Evolutionary conservation across 2,329 filamentous ascomycete genomes (phyloP).

Genomic region (Fragosphaeria purpurea): DNA sequence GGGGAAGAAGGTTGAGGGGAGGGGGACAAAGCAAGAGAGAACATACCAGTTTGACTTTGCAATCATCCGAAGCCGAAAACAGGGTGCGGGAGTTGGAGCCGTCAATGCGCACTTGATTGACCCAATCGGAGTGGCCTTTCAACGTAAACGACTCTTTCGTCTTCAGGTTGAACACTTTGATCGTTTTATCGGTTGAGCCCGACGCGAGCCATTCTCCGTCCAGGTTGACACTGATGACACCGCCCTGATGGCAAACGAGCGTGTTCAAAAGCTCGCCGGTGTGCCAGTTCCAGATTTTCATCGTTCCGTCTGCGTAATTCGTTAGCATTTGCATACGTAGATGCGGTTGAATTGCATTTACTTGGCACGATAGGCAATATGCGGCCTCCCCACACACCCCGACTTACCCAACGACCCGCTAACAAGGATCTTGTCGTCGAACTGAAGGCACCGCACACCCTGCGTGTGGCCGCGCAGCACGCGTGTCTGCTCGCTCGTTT

Average conservation of each 20-base stretch:
- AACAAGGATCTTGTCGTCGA: slow-evolving; percentile 84
- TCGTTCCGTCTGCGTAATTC: slow-evolving; percentile 52
- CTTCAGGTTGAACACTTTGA: slow-evolving; percentile 88
- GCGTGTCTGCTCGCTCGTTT: slow-evolving; percentile 76
- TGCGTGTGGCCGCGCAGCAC: slow-evolving; percentile 74
- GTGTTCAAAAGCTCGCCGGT: slow-evolving; percentile 80
- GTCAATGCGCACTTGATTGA: slow-evolving; percentile 91
- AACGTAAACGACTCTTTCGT: slow-evolving; percentile 72
- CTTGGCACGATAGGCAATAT: too few species aligned
- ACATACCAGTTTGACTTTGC: slow-evolving; percentile 61
- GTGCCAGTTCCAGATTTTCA: slow-evolving; percentile 95
- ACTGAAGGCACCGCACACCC: slow-evolving; percentile 82
- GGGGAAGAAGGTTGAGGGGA: too few species aligned
- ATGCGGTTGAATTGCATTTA: too few species aligned
- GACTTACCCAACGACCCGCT: slow-evolving; percentile 58
- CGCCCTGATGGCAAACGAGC: slow-evolving; percentile 66
- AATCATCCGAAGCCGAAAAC: slow-evolving; percentile 88
- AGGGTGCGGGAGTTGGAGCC: slow-evolving; percentile 64
- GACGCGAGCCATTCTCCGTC: slow-evolving; percentile 76
- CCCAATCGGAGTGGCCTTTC: slow-evolving; percentile 83
- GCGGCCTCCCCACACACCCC: too few species aligned
- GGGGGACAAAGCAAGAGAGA: not conserved
- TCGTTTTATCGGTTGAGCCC: slow-evolving; percentile 78
- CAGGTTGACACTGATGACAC: slow-evolving; percentile 82
- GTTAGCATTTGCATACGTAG: too few species aligned